Base-by-base conservation (phyloP, 2,329 filamentous ascomycete species). In the Lecanicillium sp. region DNA sequence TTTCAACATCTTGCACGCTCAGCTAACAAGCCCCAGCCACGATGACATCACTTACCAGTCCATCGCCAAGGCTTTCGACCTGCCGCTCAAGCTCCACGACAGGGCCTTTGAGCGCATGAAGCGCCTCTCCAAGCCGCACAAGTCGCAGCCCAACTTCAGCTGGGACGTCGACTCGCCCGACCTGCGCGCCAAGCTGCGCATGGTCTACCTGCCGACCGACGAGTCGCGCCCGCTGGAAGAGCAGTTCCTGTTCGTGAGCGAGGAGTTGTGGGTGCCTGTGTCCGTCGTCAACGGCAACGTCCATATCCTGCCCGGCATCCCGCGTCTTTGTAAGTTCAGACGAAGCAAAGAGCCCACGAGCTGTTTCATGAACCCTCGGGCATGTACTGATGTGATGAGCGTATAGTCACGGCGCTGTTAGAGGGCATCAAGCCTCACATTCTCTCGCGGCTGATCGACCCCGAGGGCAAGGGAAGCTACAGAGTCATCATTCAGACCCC, bases 41-140 rank as follows among this genome's bases (percentile, higher is more conserved):
- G 93, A 98, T 67, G 93, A 98, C 63, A 97, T 97, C 57, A 97
- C 93, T 21, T 98, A 98, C 70, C 77, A 87, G 61, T 91, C 89
- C 32, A 94, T 98, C 63, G 90, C 88, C 54, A 90, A 89, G 63
- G 93, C 90, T 7, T 97, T 96, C 64, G 70, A 73, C 36, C 74
- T 96, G 7, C 79, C 83, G 12, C 72, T 97, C 15, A 78, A 83
- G 56, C 76, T 95, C 23, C 88, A 97, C 71, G 70, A 87, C 36
- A 79, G 81, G 50, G 84, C 90, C 0, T 86, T 85, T 57, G 77
- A 81, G 54, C 83, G 84, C 61, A 97, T 97, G 93, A 90, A 87
- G 69, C 75, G 70, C 52, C 75, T 95, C 8, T 88, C 85, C 24
- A 86, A 82, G 62, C 83, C 83, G 11, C 83, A 86, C 58, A 82